phyloP scores from a whole-genome alignment of 768 basidiomycete species.

The Mycena galericulata region DNA sequence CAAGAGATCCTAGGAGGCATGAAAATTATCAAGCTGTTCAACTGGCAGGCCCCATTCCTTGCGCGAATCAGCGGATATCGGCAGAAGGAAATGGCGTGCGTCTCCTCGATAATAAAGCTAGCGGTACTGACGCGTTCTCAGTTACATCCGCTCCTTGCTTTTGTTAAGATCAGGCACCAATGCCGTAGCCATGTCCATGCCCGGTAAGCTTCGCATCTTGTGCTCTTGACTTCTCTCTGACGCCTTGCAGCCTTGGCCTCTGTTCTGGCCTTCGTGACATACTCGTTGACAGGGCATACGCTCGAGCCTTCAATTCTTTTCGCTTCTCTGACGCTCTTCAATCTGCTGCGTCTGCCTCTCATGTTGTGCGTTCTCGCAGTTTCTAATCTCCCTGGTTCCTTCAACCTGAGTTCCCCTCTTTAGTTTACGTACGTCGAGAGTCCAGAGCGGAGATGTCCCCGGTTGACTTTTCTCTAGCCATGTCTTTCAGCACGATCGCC shows the following conservation, averaged over 20 bases:
- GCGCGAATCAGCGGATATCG: conserved; percentile 78
- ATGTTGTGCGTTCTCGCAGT: too few species aligned
- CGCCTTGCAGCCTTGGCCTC: conserved; percentile 66
- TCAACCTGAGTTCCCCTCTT: not conserved
- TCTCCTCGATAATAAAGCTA: not conserved
- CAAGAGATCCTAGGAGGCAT: conserved; percentile 92
- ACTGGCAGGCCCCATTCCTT: conserved; percentile 89
- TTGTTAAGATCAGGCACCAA: conserved; percentile 75
- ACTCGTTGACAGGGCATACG: too few species aligned
- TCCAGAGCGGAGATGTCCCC: not conserved
- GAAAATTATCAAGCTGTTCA: conserved; percentile 93
- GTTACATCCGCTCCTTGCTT: conserved; percentile 75
- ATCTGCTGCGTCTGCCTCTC: too few species aligned
- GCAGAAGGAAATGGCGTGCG: conserved; percentile 75
- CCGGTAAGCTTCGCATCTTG: conserved; percentile 44
- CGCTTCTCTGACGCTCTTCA: too few species aligned
- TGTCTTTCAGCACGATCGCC: conserved; percentile 81
- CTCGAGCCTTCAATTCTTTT: too few species aligned
- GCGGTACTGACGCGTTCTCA: conserved; percentile 38
- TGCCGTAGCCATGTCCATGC: conserved; percentile 78
- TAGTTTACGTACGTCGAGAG: conserved; percentile 53
- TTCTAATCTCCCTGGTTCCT: too few species aligned
- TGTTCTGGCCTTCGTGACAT: conserved; percentile 38
- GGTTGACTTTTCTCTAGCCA: conserved; percentile 53
- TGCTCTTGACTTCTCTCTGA: not conserved